Conservation (phyloP, 225 moss, liverwort and hornwort genomes). For the Anthoceros angustus region DNA sequence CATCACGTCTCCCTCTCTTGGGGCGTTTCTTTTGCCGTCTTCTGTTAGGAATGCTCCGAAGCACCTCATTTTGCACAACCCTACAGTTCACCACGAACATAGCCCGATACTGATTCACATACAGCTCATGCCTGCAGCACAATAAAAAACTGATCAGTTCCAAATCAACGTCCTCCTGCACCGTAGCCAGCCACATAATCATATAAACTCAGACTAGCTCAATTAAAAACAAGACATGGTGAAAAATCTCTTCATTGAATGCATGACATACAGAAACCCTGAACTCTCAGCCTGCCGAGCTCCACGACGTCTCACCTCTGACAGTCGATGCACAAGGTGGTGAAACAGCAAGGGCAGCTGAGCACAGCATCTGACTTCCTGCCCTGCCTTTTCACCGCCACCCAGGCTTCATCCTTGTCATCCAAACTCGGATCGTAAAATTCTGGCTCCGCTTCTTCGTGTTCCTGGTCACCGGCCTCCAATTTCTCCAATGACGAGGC, state of each 20-base stretch:
- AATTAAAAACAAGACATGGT: background rate
- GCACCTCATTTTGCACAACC: slow-evolving; percentile 51
- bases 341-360: slow-evolving; percentile 73
- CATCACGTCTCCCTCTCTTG: slow-evolving; percentile 2
- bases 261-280: too few species aligned
- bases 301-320: slow-evolving; percentile 34
- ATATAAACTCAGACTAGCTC: background rate
- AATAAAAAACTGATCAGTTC: background rate
- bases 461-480: too few species aligned
- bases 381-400: slow-evolving; percentile 46
- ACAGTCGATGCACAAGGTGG: slow-evolving; percentile 77
- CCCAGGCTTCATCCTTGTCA: slow-evolving; percentile 65
- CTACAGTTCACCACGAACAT: slow-evolving; percentile 81
- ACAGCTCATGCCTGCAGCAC: slow-evolving; percentile 60
- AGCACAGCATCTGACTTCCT: slow-evolving; percentile 84
- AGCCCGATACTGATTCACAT: slow-evolving; percentile 76
- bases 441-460: slow-evolving; percentile 14
- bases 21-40: slow-evolving; percentile 27
- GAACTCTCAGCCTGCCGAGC: background rate
- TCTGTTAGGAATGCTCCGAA: slow-evolving; percentile 21
- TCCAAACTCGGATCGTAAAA: slow-evolving; percentile 55
- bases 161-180: background rate
- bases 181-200: background rate
- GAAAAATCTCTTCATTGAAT: too few species aligned
- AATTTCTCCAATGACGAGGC: too few species aligned